These are phyloP conservation scores for Casuarina glauca DNA, from an alignment of 306 rosid genomes.

Conservation along the genomic window DNA sequence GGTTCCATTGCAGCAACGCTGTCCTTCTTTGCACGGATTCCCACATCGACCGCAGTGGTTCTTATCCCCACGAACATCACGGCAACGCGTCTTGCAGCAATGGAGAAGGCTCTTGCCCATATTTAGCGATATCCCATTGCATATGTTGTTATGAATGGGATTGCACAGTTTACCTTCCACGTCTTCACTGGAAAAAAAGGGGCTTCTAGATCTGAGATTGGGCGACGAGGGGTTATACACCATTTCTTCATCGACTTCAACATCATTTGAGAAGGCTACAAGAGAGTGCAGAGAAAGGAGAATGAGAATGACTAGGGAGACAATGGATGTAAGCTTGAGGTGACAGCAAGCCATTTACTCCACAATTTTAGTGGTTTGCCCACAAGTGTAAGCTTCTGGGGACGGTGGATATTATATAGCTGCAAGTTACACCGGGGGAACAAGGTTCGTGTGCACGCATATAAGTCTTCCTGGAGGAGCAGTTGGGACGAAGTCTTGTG, in stretches of 20 bases:
- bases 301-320: conserved; percentile 33
- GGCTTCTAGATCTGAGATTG: conserved; percentile 43
- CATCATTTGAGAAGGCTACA: conserved; percentile 32
- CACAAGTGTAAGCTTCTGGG: background rate
- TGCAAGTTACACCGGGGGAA: background rate
- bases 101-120: conserved; percentile 50
- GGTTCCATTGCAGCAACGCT: conserved; percentile 51
- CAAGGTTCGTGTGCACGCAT: too few species aligned
- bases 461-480: too few species aligned
- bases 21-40: conserved; percentile 47
- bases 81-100: conserved; percentile 74
- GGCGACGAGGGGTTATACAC: conserved; percentile 33
- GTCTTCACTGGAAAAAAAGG: conserved; percentile 46
- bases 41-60: conserved; percentile 59
- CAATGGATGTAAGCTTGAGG: conserved; percentile 47
- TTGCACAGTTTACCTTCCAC: conserved; percentile 38
- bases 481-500: too few species aligned
- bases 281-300: conserved; percentile 17
- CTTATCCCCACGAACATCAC: conserved; percentile 54
- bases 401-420: conserved; percentile 22
- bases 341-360: conserved; percentile 42
- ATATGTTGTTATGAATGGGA: conserved; percentile 31
- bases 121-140: conserved; percentile 55
- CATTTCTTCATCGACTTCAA: conserved; percentile 21
- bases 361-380: background rate